These are phyloP conservation scores for Citrullus mucosospermus DNA, from an alignment of 306 rosid species.

Conservation along the genomic window DNA sequence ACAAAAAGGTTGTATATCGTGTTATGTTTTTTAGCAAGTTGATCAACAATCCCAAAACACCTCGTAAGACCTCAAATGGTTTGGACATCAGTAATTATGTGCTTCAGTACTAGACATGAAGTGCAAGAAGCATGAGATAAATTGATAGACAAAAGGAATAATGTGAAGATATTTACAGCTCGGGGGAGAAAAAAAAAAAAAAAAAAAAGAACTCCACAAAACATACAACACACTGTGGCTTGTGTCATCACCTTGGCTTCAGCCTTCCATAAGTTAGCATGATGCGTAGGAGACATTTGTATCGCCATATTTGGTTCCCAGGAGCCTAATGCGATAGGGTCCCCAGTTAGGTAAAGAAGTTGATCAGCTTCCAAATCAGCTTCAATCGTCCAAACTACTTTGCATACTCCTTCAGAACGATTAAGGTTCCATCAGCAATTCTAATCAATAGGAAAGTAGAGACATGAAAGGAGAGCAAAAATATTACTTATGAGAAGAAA, in stretches of 20 bases:
- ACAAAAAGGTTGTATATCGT: neutral
- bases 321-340: constrained; percentile 63
- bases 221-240: neutral
- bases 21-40: neutral
- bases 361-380: constrained; percentile 73
- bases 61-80: neutral
- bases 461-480: constrained; percentile 5
- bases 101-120: neutral
- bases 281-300: constrained; percentile 59
- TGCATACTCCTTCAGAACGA: constrained; percentile 40
- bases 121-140: neutral
- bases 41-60: neutral
- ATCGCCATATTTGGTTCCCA: constrained; percentile 79
- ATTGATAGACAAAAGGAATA: neutral
- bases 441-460: constrained; percentile 12
- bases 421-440: constrained; percentile 36
- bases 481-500: neutral
- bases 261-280: constrained; percentile 72
- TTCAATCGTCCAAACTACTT: constrained; percentile 62
- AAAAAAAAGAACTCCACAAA: neutral
- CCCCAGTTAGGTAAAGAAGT: constrained; percentile 77
- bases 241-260: constrained; percentile 48
- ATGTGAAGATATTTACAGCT: neutral
- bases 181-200: too few relatives aligned
- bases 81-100: neutral